Base-by-base conservation (phyloP, 805 yeast species). In the Yarrowia yakushimensis region DNA sequence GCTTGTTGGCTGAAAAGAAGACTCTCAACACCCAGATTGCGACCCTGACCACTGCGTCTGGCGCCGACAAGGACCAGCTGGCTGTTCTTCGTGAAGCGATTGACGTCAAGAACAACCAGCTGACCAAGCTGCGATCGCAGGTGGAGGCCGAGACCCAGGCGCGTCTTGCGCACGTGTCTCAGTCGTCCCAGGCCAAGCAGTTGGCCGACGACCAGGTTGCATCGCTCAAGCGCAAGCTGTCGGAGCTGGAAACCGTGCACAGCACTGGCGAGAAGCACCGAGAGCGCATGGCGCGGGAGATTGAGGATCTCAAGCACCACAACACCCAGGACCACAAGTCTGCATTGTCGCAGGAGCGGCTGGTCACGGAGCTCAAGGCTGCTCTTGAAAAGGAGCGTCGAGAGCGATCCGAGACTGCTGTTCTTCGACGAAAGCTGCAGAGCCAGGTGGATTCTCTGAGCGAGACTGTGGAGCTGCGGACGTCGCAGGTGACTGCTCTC, bases 121-220 rank as follows among this genome's bases (percentile, higher is more conserved):
- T 68, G 63, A 65, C 65, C 7, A 64, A 67, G 37, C 57, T 69
- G 18, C 65, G 67, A 6, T 37, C 60, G 5, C 66, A 69, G 18
- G 63, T 65, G 22, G 62, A 62, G 17, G 52, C 60, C 6, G 67
- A 67, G 59, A 36, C 59, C 13, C 59, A 52, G 33, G 59, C 59
- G 4, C 59, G 59, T 23, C 43, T 52, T 11, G 42, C 42, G 6
- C 31, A 25, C 6, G 27, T 52, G 23, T 52, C 59, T 17, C 59
- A 34, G 43, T 33, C 79, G 64, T 77, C 73, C 15, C 74, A 78
- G 42, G 85, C 82, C 5, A 80, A 76, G 64, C 80, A 76, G 64
- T 71, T 73, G 50, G 74, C 76, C 65, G 80, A 78, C 41, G 73
- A 72, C 30, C 80, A 77, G 30, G 67, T 68, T 27, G 63, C 66